Evolutionary conservation across 1,139 yeast species (phyloP).

Genomic region (Scheffersomyces quercinus): DNA sequence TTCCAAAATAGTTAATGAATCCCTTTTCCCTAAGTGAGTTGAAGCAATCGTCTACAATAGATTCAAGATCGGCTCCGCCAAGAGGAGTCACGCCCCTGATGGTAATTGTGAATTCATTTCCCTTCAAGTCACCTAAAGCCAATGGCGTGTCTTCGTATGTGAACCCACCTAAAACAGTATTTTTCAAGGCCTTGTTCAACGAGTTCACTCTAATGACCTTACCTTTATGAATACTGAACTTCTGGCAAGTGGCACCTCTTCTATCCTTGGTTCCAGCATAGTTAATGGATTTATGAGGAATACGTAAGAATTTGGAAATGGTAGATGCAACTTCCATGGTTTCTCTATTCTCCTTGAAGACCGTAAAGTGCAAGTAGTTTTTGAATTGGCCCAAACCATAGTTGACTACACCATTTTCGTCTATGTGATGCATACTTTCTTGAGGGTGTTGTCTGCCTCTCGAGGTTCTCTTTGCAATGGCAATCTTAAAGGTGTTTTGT

Average conservation of each 20-base stretch:
- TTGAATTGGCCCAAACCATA: constrained; percentile 70
- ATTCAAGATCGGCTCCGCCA: constrained; percentile 34
- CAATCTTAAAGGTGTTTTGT: constrained; percentile 62
- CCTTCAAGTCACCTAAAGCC: constrained; percentile 78
- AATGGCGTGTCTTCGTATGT: constrained; percentile 63
- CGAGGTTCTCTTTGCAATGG: constrained; percentile 37
- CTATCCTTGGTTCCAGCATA: constrained; percentile 97
- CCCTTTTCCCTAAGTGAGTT: constrained; percentile 65
- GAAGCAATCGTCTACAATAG: constrained; percentile 53
- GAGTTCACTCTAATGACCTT: constrained; percentile 78
- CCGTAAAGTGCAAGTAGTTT: constrained; percentile 70
- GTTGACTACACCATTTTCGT: constrained; percentile 46
- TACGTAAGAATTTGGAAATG: constrained; percentile 68
- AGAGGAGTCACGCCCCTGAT: constrained; percentile 63
- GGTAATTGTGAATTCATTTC: constrained; percentile 85
- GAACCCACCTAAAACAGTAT: constrained; percentile 77
- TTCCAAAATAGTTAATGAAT: constrained; percentile 89
- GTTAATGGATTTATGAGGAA: constrained; percentile 67
- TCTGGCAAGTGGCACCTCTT: constrained; percentile 92
- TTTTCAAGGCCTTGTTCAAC: constrained; percentile 72
- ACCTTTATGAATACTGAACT: constrained; percentile 68
- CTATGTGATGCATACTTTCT: constrained; percentile 52
- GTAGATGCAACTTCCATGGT: constrained; percentile 92
- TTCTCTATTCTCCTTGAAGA: constrained; percentile 93
- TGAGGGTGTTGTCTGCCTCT: constrained; percentile 34